Base-by-base conservation (phyloP, 2,329 filamentous ascomycete genomes). In the Hawksworthiomyces lignivorus region DNA sequence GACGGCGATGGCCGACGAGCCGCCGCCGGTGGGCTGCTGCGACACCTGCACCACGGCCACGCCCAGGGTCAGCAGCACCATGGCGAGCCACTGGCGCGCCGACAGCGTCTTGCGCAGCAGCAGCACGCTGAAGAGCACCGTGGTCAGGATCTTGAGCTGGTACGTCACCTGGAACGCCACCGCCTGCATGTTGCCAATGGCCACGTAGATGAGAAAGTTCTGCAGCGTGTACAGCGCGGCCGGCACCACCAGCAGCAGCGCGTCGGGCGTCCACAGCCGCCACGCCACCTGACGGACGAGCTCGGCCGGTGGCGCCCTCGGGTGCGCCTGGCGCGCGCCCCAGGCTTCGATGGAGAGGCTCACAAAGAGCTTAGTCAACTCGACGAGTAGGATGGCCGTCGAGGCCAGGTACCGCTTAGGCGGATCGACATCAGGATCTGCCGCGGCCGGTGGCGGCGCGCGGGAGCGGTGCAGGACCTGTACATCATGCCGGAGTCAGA, bases 71-170 rank as follows among this genome's bases (percentile, higher is more conserved):
- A 41, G 31, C 14, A 41, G 24, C 24, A 41, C 39, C 14, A 41
- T 31, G 3, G 39, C 39, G 3, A 35, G n/a, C 39, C 39, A 41
- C 26, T 41, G 39, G 5, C 31, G 31, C n/a, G 31, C 22, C 14
- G 24, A 34, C 14, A 41, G 33, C 17, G 32, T 18, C 15, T 30
- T 31, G 30, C 26, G 39, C 18, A 41, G 18, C 21, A 41, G 33
- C 29, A 41, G 20, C 4, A 41, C 35, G 24, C 39, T 41, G 31
- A 41, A 41, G 9, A 41, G 31, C 31, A 41, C 39, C 3, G 39
- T 41, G 24, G 39, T 41, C 17, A 41, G 15, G 39, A 41, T 41
- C 24, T 41, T 41, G 24, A 41, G 39, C 39, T 41, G 39, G 39
- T 41, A 41, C 3, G 39, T 41, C 7, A 41, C 31, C 24, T 41